Conservation (phyloP, 2,329 filamentous ascomycete species). For the Knufia fluminis region DNA sequence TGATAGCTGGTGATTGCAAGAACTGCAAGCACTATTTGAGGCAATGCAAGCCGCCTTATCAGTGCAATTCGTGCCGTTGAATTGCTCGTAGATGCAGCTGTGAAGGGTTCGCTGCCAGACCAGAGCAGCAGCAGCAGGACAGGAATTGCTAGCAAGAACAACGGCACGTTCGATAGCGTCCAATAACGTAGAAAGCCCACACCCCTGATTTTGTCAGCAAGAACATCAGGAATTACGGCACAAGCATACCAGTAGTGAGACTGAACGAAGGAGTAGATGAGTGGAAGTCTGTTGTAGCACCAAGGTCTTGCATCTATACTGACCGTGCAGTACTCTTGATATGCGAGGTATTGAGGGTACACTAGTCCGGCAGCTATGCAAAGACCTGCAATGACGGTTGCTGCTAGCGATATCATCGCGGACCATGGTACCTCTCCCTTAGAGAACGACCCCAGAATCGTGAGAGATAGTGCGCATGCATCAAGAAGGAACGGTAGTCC, state of each 20-base stretch:
- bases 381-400: constrained; percentile 57
- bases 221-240: neutral
- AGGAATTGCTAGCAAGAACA: constrained; percentile 76
- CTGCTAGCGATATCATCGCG: no score
- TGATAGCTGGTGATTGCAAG: constrained; percentile 75
- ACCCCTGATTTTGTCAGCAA: constrained; percentile 51
- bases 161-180: constrained; percentile 73
- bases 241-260: constrained; percentile 70
- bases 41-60: constrained; percentile 50
- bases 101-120: constrained; percentile 46
- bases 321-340: constrained; percentile 56
- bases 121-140: constrained; percentile 59
- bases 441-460: constrained; percentile 47
- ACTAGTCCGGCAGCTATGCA: constrained; percentile 58
- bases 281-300: constrained; percentile 66
- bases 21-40: constrained; percentile 62
- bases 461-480: neutral
- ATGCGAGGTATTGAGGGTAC: constrained; percentile 67
- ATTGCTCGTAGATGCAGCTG: constrained; percentile 5
- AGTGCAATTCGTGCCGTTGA: constrained; percentile 3
- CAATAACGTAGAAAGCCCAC: constrained; percentile 84
- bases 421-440: constrained; percentile 32
- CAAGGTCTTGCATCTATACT: constrained; percentile 48
- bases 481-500: constrained; percentile 4
- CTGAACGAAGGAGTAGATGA: constrained; percentile 88